Percentiles rank a stretch among this genome's conserved stretches.
phyloP scores from a whole-genome alignment of 495 filamentous ascomycete species.

The Daldinia grandis region DNA sequence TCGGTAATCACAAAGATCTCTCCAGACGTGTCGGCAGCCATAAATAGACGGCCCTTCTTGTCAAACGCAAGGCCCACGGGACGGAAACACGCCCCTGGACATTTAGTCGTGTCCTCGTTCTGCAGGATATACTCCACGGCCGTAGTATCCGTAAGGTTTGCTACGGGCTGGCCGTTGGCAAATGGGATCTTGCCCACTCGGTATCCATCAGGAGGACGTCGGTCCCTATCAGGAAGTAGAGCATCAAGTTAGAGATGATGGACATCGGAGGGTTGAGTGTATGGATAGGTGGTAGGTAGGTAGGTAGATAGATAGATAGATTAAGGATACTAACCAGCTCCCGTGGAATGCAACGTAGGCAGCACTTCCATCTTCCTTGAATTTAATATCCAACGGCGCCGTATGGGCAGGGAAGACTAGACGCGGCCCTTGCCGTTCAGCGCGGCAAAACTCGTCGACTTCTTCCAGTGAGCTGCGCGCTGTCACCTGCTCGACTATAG shows the following conservation, averaged over 20 bases:
- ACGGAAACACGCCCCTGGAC: slow-evolving; percentile 56
- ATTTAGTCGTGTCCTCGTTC: slow-evolving; percentile 50
- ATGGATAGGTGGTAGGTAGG: no score
- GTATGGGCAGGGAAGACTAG: slow-evolving; percentile 63
- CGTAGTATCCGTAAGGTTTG: slow-evolving; percentile 49
- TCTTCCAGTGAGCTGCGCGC: slow-evolving; percentile 11
- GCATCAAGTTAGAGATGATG: neutral
- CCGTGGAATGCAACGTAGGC: slow-evolving; percentile 66
- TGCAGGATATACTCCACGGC: slow-evolving; percentile 57
- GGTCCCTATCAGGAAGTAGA: slow-evolving; percentile 52
- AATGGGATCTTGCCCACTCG: slow-evolving; percentile 58
- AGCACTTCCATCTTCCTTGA: slow-evolving; percentile 48
- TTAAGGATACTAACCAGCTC: slow-evolving; percentile 53
- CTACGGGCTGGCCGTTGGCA: slow-evolving; percentile 54
- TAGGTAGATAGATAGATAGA: neutral
- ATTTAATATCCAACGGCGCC: slow-evolving; percentile 65
- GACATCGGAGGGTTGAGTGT: neutral
- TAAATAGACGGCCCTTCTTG: slow-evolving; percentile 55
- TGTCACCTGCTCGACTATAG: slow-evolving; percentile 36
- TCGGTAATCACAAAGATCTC: slow-evolving; percentile 60
- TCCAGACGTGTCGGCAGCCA: slow-evolving; percentile 57
- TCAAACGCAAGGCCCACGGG: slow-evolving; percentile 62
- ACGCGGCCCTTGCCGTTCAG: slow-evolving; percentile 53
- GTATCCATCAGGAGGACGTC: slow-evolving; percentile 55
- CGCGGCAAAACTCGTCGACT: slow-evolving; percentile 54